Conservation (phyloP, 352 stramenopile species). For the Sclerospora graminicola region DNA sequence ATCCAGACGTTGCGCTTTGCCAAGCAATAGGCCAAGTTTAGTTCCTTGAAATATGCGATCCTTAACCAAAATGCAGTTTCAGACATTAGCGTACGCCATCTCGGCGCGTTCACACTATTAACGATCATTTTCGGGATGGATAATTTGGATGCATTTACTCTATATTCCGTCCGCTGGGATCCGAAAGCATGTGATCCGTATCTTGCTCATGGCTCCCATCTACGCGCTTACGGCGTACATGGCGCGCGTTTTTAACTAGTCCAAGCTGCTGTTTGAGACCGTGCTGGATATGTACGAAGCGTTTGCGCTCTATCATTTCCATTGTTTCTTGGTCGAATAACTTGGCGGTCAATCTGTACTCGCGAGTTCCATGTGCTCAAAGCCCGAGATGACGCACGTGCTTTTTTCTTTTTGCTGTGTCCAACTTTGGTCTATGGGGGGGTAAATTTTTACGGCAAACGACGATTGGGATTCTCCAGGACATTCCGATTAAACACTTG, state of each 20-base stretch:
- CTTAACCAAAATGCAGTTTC: conserved; percentile 86
- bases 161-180: conserved; percentile 75
- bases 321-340: conserved; percentile 89
- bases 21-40: conserved; percentile 89
- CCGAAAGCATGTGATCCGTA: conserved; percentile 89
- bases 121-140: conserved; percentile 78
- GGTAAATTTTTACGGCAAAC: conserved; percentile 89
- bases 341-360: conserved; percentile 77
- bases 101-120: conserved; percentile 80
- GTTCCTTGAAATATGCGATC: no score
- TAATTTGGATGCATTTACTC: conserved; percentile 83
- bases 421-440: conserved; percentile 86
- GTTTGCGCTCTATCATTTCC: conserved; percentile 90
- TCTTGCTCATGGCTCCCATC: conserved; percentile 91
- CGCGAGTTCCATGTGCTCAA: conserved; percentile 75
- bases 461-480: conserved; percentile 89
- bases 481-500: conserved; percentile 85
- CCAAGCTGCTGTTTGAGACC: conserved; percentile 86
- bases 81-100: conserved; percentile 83
- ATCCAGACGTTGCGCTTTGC: conserved; percentile 92
- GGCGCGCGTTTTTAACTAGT: conserved; percentile 83
- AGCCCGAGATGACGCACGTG: conserved; percentile 74
- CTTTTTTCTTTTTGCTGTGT: conserved; percentile 85
- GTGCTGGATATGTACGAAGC: conserved; percentile 90
- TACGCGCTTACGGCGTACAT: conserved; percentile 89